These are phyloP conservation scores for Hermanozyma aechmeae DNA, from an alignment of 805 yeast genomes.

Conservation along the genomic window DNA sequence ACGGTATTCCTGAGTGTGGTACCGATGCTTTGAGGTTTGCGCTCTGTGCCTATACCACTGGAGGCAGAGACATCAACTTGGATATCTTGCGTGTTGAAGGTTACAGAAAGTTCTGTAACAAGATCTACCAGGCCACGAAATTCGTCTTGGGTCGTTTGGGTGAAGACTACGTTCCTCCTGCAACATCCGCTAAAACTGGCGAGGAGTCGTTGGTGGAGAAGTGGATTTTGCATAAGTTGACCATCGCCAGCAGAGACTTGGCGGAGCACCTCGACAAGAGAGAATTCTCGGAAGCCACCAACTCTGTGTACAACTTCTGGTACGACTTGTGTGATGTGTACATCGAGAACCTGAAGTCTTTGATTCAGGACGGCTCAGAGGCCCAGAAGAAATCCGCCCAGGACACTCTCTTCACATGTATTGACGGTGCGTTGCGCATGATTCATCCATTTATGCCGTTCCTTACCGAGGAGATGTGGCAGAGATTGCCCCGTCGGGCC, in stretches of 20 bases:
- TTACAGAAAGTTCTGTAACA: constrained; percentile 98
- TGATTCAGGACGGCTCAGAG: constrained; percentile 84
- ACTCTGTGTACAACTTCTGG: constrained; percentile 90
- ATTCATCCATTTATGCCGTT: constrained; percentile 99
- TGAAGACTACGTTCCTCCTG: constrained; percentile 77
- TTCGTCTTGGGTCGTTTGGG: constrained; percentile 92
- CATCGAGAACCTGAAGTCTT: constrained; percentile 92
- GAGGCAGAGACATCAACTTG: constrained; percentile 96
- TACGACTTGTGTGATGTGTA: constrained; percentile 93
- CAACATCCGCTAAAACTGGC: constrained; percentile 53
- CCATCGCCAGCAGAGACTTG: constrained; percentile 56
- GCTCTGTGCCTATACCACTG: constrained; percentile 95
- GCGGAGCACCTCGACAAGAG: constrained; percentile 67
- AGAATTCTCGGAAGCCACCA: constrained; percentile 84
- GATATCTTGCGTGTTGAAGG: constrained; percentile 97
- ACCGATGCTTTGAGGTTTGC: constrained; percentile 98
- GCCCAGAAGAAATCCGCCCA: constrained; percentile 83
- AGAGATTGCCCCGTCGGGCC: constrained; percentile 84
- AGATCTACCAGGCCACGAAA: constrained; percentile 97
- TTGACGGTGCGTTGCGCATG: constrained; percentile 82
- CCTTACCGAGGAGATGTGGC: constrained; percentile 98
- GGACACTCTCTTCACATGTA: constrained; percentile 86
- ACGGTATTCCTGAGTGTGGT: constrained; percentile 98
- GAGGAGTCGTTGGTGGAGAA: constrained; percentile 87
- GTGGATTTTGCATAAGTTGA: constrained; percentile 89